Evolutionary conservation across 768 basidiomycete species (phyloP), one percentile per base, ranked within the genome.

Genomic region (Hygrophorus pudorinus): DNA sequence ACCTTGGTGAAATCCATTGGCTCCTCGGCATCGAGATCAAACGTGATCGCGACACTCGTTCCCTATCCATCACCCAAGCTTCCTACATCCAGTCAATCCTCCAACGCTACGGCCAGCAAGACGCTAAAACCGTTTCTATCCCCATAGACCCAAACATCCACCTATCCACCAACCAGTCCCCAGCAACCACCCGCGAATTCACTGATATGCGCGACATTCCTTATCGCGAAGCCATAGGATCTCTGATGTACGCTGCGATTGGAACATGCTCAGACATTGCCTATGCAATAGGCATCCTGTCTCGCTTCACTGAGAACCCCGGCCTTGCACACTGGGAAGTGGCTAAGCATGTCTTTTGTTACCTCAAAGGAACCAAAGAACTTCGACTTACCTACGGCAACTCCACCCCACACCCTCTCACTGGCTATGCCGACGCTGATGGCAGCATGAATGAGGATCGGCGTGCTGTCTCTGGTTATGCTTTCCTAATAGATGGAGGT

Each of bases 391-490:
- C 47, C 12, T 56, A 50, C 11, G 38, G 44, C 1, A 30, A 45
- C 13, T n/a, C n/a, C n/a, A n/a, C n/a, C n/a, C n/a, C n/a, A 24
- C 3, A n/a, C n/a, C n/a, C n/a, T n/a, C 12, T 60, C 21, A 49
- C 48, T 17, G 52, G 53, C 2, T 53, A 44, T 47, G 51, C 51
- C 12, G 56, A 59, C 49, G 54, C 58, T 27, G 49, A 53, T 56
- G 49, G 53, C n/a, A 51, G 42, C 14, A 48, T 52, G 52, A 38
- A 44, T 1, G 46, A 54, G 17, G 54, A 57, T 54, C 18, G 61
- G 20, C 41, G 55, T 12, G 59, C 62, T 1, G 55, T 59, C 9
- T 56, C 55, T n/a, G 64, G 61, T 12, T 63, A 60, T 45, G 51
- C 59, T 6, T 62, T 57, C 37, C 44, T 59, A 13, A 30, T 63